Evolutionary conservation across 805 yeast genomes (phyloP).

Genomic region (Candida pseudofarinosa): DNA sequence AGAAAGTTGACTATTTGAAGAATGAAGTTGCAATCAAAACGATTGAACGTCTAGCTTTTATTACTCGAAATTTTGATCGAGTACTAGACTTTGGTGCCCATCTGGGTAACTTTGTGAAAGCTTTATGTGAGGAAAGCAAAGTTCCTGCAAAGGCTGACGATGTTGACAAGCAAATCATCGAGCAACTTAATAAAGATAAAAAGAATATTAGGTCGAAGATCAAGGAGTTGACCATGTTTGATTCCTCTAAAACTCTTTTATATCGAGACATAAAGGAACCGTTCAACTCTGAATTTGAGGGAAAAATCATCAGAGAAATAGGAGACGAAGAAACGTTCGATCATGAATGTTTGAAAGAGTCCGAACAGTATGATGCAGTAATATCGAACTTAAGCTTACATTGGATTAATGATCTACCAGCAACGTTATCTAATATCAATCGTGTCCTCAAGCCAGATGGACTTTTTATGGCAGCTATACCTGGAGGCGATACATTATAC

Average conservation of each 20-base stretch:
- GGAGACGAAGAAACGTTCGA: conserved; percentile 66
- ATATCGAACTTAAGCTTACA: conserved; percentile 70
- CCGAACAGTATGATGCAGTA: conserved; percentile 60
- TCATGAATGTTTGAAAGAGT: conserved; percentile 33
- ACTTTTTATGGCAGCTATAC: conserved; percentile 72
- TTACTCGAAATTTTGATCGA: conserved; percentile 57
- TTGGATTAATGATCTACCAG: conserved; percentile 86
- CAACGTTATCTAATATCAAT: conserved; percentile 52
- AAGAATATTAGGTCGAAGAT: conserved; percentile 49
- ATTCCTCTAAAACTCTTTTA: conserved; percentile 52
- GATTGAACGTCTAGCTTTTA: conserved; percentile 70
- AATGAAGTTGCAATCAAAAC: conserved; percentile 71
- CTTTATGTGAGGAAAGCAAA: conserved; percentile 26
- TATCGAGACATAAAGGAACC: conserved; percentile 42
- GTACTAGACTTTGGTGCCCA: conserved; percentile 73
- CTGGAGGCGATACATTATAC: conserved; percentile 82
- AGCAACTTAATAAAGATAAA: conserved; percentile 50
- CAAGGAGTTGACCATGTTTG: conserved; percentile 59
- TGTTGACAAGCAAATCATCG: conserved; percentile 36
- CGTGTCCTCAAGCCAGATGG: conserved; percentile 72
- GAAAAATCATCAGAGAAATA: conserved; percentile 46
- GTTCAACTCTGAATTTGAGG: conserved; percentile 41
- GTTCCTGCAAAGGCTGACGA: conserved; percentile 23
- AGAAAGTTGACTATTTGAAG: conserved; percentile 66
- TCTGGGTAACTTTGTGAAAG: conserved; percentile 57